A percentile compares a stretch with the other conserved stretches of the same genome.
phyloP scores from a whole-genome alignment of 1,284 basidiomycete genomes.

The Kalmanozyma brasiliensis region DNA sequence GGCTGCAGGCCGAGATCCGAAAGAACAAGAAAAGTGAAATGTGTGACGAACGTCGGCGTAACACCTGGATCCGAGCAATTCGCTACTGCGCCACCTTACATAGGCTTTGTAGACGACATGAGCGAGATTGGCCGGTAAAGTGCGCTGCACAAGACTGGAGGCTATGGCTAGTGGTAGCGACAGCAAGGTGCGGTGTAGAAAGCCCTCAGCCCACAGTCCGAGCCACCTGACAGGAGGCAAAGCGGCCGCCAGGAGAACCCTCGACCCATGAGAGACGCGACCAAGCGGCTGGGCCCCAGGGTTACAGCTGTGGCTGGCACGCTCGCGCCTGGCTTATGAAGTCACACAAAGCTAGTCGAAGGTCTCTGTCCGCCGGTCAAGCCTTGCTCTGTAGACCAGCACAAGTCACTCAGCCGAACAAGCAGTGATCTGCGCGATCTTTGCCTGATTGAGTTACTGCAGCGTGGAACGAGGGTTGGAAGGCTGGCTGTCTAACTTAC shows the following conservation, averaged over 20 bases:
- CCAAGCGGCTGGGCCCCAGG: not conserved
- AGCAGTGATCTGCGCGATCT: constrained; percentile 4
- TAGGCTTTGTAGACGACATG: not conserved
- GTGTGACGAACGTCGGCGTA: too few relatives aligned
- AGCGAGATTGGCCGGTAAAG: too few relatives aligned
- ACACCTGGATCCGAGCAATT: constrained; percentile 10
- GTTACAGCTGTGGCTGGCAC: too few relatives aligned
- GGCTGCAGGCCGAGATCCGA: constrained; percentile 10
- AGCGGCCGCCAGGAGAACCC: constrained; percentile 13
- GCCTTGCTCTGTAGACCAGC: constrained; percentile 3
- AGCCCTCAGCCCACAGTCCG: constrained; percentile 1
- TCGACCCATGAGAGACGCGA: constrained; percentile 15
- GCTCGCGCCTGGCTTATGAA: too few relatives aligned
- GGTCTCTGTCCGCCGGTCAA: too few relatives aligned
- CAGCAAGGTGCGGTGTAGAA: not conserved
- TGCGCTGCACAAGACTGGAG: too few relatives aligned
- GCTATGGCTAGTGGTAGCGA: too few relatives aligned
- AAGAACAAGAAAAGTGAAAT: too few relatives aligned
- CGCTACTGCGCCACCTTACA: constrained; percentile 6
- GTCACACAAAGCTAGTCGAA: too few relatives aligned
- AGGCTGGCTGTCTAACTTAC: not conserved
- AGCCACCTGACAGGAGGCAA: not conserved
- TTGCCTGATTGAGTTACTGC: not conserved
- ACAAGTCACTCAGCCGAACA: constrained; percentile 13
- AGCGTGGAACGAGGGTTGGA: constrained; percentile 9